Percentiles rank a stretch among this genome's conserved stretches.
Evolutionary conservation across 768 basidiomycete species (phyloP).

Genomic region (Mycena polygramma): DNA sequence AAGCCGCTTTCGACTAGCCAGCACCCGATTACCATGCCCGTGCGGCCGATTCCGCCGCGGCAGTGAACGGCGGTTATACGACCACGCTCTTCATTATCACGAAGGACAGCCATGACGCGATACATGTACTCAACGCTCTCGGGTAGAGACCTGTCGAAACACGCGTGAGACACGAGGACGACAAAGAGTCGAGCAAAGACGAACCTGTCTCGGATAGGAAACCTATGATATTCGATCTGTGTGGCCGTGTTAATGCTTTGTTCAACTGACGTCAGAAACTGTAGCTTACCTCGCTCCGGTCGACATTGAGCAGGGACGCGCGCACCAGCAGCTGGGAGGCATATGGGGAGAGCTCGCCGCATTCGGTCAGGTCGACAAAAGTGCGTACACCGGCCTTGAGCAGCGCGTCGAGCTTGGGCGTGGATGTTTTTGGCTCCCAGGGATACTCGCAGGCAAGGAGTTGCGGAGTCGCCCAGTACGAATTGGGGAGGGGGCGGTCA

Average conservation of each 20-base stretch:
- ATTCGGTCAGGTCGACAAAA: slow-evolving; percentile 88
- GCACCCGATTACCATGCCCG: slow-evolving; percentile 63
- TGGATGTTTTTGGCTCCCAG: slow-evolving; percentile 70
- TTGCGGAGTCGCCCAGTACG: slow-evolving; percentile 83
- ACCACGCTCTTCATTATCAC: slow-evolving; percentile 70
- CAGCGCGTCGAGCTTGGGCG: slow-evolving; percentile 81
- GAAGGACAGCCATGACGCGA: slow-evolving; percentile 67
- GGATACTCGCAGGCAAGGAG: slow-evolving; percentile 89
- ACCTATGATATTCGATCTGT: slow-evolving; percentile 78
- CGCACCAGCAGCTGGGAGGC: slow-evolving; percentile 64
- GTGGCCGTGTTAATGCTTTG: not conserved
- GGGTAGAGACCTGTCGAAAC: slow-evolving; percentile 72
- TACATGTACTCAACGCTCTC: slow-evolving; percentile 71
- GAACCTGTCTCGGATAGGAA: slow-evolving; percentile 67
- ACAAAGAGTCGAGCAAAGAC: not conserved
- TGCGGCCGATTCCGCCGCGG: slow-evolving; percentile 82
- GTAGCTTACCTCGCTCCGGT: slow-evolving; percentile 35
- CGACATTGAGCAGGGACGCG: slow-evolving; percentile 68
- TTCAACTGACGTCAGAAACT: slow-evolving; percentile 55
- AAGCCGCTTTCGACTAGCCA: slow-evolving; percentile 62
- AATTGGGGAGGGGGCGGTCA: slow-evolving; percentile 82
- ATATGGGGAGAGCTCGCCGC: slow-evolving; percentile 81
- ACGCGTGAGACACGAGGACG: not conserved
- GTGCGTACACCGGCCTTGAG: slow-evolving; percentile 81
- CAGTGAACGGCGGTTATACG: slow-evolving; percentile 83